These are phyloP conservation scores for Ambrosia trifida DNA, from an alignment of 129 eudicot genomes.

Conservation along the genomic window DNA sequence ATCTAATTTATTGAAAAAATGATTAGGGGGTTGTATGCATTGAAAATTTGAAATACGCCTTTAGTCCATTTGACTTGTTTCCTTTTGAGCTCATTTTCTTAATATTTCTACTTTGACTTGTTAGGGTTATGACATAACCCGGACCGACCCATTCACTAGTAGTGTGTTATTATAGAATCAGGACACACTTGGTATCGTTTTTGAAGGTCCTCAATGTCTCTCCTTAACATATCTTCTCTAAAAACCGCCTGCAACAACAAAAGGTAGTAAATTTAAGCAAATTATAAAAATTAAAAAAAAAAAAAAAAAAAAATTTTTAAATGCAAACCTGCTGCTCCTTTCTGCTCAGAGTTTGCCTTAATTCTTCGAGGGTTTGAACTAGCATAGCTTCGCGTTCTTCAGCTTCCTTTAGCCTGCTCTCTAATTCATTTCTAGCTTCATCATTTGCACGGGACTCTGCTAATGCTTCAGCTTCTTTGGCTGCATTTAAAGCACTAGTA, in stretches of 20 bases:
- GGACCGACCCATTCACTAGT: too few relatives aligned
- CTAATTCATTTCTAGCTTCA: conserved; percentile 88
- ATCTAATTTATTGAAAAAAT: too few relatives aligned
- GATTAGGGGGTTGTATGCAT: too few relatives aligned
- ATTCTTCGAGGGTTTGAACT: conserved; percentile 87
- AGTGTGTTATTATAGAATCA: neutral
- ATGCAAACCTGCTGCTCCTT: conserved; percentile 89
- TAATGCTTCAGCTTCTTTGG: conserved; percentile 94
- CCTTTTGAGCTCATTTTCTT: too few relatives aligned
- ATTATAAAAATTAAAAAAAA: neutral
- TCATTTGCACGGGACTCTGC: conserved; percentile 90
- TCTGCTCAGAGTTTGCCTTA: conserved; percentile 89
- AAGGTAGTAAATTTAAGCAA: neutral
- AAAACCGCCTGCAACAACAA: conserved; percentile 57
- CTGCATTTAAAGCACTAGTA: conserved; percentile 72
- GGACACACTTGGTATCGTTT: conserved; percentile 83
- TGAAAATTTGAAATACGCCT: too few relatives aligned
- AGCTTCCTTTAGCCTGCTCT: conserved; percentile 72
- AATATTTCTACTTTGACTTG: too few relatives aligned
- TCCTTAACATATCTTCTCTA: conserved; percentile 83
- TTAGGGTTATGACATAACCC: too few relatives aligned
- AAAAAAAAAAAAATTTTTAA: neutral
- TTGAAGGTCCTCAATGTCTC: conserved; percentile 94
- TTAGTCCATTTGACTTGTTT: too few relatives aligned
- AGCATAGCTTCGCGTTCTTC: conserved; percentile 90